Evolutionary conservation across 2,329 filamentous ascomycete species (phyloP).

Genomic region (Xylariaceae sp.): DNA sequence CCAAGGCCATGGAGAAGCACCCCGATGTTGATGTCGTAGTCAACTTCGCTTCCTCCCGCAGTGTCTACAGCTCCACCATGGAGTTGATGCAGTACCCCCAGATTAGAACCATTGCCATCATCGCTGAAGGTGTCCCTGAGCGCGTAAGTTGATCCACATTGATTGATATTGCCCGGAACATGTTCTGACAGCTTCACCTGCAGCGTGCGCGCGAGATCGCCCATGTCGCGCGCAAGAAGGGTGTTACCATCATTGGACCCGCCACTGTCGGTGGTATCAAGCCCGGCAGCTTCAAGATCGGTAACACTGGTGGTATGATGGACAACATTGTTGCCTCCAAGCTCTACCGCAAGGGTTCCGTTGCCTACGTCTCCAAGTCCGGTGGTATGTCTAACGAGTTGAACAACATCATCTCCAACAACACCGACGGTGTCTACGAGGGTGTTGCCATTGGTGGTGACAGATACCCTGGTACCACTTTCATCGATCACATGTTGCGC

Average conservation of each 20-base stretch:
- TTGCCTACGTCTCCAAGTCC: constrained; percentile 99
- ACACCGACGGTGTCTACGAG: constrained; percentile 96
- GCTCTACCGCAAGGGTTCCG: constrained; percentile 98
- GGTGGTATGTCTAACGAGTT: constrained; percentile 99
- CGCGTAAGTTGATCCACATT: constrained; percentile 57
- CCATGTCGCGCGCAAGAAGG: constrained; percentile 95
- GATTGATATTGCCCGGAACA: background rate
- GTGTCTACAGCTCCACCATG: constrained; percentile 97
- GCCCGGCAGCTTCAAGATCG: constrained; percentile 98
- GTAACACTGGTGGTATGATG: constrained; percentile 99
- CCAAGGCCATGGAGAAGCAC: constrained; percentile 95
- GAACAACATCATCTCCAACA: constrained; percentile 98
- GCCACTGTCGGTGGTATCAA: constrained; percentile 99
- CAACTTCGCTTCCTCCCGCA: constrained; percentile 98
- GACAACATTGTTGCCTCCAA: constrained; percentile 99
- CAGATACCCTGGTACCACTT: constrained; percentile 96
- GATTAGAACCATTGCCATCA: constrained; percentile 98
- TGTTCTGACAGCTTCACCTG: constrained; percentile 26
- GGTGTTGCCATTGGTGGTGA: constrained; percentile 99
- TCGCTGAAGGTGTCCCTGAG: constrained; percentile 98
- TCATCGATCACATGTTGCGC: constrained; percentile 96
- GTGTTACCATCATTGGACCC: constrained; percentile 96
- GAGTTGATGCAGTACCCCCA: constrained; percentile 96
- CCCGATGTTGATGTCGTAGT: constrained; percentile 94
- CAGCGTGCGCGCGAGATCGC: constrained; percentile 96